These are phyloP conservation scores for Colletotrichum incanum DNA, from an alignment of 2,329 filamentous ascomycete species.

Conservation along the genomic window DNA sequence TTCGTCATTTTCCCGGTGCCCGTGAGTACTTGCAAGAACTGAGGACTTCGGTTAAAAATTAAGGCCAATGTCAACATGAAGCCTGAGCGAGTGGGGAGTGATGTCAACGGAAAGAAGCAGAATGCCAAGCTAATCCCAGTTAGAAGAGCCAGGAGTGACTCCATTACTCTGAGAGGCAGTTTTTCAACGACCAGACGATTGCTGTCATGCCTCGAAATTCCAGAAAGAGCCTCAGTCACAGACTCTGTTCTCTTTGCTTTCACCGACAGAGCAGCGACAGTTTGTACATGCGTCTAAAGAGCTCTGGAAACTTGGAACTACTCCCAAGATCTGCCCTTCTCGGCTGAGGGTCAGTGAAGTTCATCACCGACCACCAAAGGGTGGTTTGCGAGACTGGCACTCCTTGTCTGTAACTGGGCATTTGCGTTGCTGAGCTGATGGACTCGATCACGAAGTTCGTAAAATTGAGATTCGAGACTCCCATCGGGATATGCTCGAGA, in stretches of 20 bases:
- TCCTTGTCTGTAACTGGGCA: background rate
- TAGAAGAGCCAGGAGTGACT: background rate
- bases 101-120: background rate
- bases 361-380: constrained; percentile 3
- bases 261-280: background rate
- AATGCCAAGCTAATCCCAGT: background rate
- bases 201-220: background rate
- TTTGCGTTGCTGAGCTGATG: background rate
- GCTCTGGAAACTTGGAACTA: background rate
- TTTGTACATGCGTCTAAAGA: background rate
- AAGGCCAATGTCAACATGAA: constrained; percentile 1
- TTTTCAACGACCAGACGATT: background rate
- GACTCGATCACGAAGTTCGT: background rate
- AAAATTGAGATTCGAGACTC: background rate
- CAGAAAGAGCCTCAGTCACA: background rate
- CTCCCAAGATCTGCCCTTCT: background rate
- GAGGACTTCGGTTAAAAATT: background rate
- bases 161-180: background rate
- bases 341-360: constrained; percentile 5
- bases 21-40: background rate
- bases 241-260: background rate
- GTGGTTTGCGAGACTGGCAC: background rate
- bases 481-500: background rate
- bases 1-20: background rate
- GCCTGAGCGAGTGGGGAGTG: background rate